Conservation (phyloP, 306 rosid species). For the Trifolium repens region DNA sequence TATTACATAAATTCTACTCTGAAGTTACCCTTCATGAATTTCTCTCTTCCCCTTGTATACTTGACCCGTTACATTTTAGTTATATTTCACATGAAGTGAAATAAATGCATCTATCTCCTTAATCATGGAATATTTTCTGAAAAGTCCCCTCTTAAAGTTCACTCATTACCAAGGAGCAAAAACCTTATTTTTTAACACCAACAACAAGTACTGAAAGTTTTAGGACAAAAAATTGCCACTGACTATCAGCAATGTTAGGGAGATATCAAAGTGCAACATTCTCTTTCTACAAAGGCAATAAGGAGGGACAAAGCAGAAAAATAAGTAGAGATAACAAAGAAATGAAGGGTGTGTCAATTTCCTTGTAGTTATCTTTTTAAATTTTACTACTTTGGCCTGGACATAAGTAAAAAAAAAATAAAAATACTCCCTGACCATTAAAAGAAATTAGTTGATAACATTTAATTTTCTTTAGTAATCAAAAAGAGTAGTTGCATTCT, state of each 20-base stretch:
- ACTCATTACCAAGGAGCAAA: neutral
- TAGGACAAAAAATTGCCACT: neutral
- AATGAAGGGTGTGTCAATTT: neutral
- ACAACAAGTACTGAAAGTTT: neutral
- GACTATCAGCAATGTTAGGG: neutral
- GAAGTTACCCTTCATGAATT: conserved; percentile 26
- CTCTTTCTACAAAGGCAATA: neutral
- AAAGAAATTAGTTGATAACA: neutral
- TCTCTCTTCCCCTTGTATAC: conserved; percentile 13
- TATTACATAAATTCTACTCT: conserved; percentile 35
- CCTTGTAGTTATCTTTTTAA: neutral
- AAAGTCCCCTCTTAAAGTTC: neutral
- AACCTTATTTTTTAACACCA: neutral
- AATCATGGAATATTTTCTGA: conserved; percentile 20
- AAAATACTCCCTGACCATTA: neutral
- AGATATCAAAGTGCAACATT: conserved; percentile 7
- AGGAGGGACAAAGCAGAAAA: neutral
- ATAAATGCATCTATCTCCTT: conserved; percentile 17
- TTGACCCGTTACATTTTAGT: conserved; percentile 9
- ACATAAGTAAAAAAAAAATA: neutral
- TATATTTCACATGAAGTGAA: conserved; percentile 13
- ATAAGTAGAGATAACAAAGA: neutral
- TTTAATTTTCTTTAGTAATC: neutral
- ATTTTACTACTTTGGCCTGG: neutral
- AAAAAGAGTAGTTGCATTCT: neutral